Conservation (phyloP, 495 filamentous ascomycete genomes). For the Hypomontagnella monticulosa region DNA sequence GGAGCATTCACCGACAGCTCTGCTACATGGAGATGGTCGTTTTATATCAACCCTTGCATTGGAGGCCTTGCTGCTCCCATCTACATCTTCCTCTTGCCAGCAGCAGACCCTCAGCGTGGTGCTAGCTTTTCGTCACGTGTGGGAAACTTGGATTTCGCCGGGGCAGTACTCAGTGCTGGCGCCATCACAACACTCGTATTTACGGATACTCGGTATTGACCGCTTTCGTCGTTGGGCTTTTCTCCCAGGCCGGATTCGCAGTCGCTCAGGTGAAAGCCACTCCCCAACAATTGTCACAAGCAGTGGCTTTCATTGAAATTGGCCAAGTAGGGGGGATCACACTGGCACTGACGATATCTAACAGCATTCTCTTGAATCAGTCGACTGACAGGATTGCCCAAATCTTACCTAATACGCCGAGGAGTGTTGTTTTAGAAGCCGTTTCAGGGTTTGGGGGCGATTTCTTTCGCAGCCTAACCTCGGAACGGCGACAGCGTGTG, state of each 20-base stretch:
- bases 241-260: slow-evolving; percentile 24
- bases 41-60: slow-evolving; percentile 73
- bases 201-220: slow-evolving; percentile 63
- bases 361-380: slow-evolving; percentile 5
- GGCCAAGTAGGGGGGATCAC: slow-evolving; percentile 9
- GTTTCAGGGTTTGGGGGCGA: background rate
- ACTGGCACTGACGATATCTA: background rate
- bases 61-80: slow-evolving; percentile 60
- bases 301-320: slow-evolving; percentile 6
- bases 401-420: background rate
- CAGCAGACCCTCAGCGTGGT: slow-evolving; percentile 3
- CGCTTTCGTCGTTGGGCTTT: slow-evolving; percentile 57
- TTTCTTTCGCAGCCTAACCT: background rate
- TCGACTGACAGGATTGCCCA: background rate
- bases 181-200: slow-evolving; percentile 49
- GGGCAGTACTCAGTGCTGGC: slow-evolving; percentile 50
- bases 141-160: slow-evolving; percentile 48
- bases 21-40: slow-evolving; percentile 65
- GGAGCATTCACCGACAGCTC: slow-evolving; percentile 62
- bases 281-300: background rate
- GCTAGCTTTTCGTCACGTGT: slow-evolving; percentile 31
- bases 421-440: background rate
- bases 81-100: slow-evolving; percentile 63
- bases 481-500: background rate
- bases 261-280: background rate